phyloP scores from a whole-genome alignment of 2,329 filamentous ascomycete genomes.

The Rosellinia necatrix region DNA sequence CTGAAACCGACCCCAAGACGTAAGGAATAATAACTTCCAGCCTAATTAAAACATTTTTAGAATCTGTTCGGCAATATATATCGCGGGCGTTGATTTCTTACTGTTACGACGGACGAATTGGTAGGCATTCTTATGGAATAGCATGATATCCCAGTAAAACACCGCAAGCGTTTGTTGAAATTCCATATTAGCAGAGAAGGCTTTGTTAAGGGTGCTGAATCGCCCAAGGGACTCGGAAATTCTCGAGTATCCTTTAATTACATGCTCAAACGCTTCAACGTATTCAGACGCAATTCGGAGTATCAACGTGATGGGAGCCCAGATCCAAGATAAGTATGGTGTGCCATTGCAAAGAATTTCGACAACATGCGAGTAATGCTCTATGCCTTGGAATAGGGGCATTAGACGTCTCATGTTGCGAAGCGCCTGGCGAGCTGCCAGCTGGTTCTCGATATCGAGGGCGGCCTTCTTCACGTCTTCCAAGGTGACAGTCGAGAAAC shows the following conservation, averaged over 20 bases:
- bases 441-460: conserved; percentile 3
- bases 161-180: conserved; percentile 49
- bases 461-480: neutral
- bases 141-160: conserved; percentile 53
- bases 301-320: conserved; percentile 41
- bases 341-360: conserved; percentile 47
- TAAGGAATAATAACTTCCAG: conserved; percentile 43
- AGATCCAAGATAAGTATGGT: conserved; percentile 45
- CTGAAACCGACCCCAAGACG: conserved; percentile 46
- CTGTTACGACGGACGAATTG: conserved; percentile 48
- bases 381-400: conserved; percentile 43
- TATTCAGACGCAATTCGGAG: conserved; percentile 34
- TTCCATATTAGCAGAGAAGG: conserved; percentile 39
- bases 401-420: conserved; percentile 44
- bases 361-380: conserved; percentile 43
- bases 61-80: neutral
- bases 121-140: conserved; percentile 53
- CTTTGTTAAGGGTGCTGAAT: conserved; percentile 42
- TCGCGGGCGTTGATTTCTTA: conserved; percentile 12
- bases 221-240: conserved; percentile 47
- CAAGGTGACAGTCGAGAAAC: neutral
- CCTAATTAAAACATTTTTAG: conserved; percentile 25
- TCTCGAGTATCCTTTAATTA: conserved; percentile 42
- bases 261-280: conserved; percentile 40
- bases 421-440: conserved; percentile 31